phyloP scores from a whole-genome alignment of 2,329 filamentous ascomycete genomes.

The Paecilomyces sp. region DNA sequence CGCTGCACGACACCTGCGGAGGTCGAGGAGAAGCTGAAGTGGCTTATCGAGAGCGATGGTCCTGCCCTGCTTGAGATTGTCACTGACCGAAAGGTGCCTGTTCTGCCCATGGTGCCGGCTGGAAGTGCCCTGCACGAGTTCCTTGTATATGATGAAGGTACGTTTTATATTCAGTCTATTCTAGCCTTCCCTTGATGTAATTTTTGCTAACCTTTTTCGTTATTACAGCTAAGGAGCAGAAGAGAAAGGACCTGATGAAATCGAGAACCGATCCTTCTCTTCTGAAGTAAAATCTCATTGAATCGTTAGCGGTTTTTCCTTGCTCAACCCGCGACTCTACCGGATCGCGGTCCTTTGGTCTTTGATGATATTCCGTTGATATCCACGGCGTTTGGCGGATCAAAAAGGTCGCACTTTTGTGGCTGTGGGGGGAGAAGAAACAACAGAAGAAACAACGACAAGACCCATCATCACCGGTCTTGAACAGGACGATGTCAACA shows the following conservation, averaged over 20 bases:
- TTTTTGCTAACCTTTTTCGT: neutral
- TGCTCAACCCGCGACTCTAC: neutral
- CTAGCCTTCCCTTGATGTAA: conserved; percentile 4
- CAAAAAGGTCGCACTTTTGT: conserved; percentile 21
- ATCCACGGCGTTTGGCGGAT: conserved; percentile 36
- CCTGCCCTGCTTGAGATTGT: conserved; percentile 88
- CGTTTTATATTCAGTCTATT: conserved; percentile 23
- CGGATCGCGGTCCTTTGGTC: conserved; percentile 11
- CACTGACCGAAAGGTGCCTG: conserved; percentile 71
- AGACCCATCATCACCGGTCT: neutral
- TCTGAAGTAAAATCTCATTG: conserved; percentile 14
- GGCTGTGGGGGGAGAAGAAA: neutral
- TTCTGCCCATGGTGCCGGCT: conserved; percentile 94
- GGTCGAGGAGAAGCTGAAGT: conserved; percentile 69
- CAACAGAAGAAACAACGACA: neutral
- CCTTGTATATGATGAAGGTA: conserved; percentile 75
- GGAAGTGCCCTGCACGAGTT: conserved; percentile 89
- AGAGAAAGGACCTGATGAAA: conserved; percentile 60
- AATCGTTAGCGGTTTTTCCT: conserved; percentile 6
- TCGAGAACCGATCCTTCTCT: conserved; percentile 44
- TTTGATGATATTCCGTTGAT: conserved; percentile 27
- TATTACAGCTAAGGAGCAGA: conserved; percentile 57
- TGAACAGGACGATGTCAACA: neutral
- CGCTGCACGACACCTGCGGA: conserved; percentile 69
- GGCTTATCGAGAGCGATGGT: conserved; percentile 85